A percentile compares a stretch with the other conserved stretches of the same genome.
These are phyloP conservation scores for Acanthamoeba castellanii DNA, from an alignment of 208 protist genomes.

Conservation along the genomic window DNA sequence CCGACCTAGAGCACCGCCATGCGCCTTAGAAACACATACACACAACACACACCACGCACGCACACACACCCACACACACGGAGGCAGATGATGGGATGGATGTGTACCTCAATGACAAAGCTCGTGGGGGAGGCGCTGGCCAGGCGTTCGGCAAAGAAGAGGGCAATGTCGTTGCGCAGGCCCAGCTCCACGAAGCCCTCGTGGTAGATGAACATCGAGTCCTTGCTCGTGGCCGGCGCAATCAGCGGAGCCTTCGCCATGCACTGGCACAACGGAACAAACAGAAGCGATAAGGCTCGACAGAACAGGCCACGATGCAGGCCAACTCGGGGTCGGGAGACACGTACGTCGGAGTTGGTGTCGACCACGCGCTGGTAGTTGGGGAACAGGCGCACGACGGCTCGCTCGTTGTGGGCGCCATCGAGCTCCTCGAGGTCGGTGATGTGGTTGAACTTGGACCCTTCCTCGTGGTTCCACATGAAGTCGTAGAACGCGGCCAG, in stretches of 20 bases:
- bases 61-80: not conserved
- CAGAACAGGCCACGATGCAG: not conserved
- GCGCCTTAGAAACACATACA: not conserved
- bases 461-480: slow-evolving; percentile 40
- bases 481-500: slow-evolving; percentile 20
- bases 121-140: not conserved
- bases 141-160: not conserved
- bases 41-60: not conserved
- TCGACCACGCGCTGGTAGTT: not conserved
- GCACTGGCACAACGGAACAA: not conserved
- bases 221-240: not conserved
- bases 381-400: not conserved
- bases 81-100: not conserved
- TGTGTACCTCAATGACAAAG: not conserved
- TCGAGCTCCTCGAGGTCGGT: slow-evolving; percentile 33
- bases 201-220: slow-evolving; percentile 52
- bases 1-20: not conserved
- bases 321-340: not conserved
- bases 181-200: not conserved
- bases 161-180: not conserved
- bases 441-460: slow-evolving; percentile 37
- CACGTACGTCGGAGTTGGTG: not conserved
- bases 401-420: not conserved
- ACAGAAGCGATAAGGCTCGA: not conserved
- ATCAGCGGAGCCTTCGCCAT: slow-evolving; percentile 27